These are phyloP conservation scores for Beauveria brongniartii DNA, from an alignment of 2,329 filamentous ascomycete species.

Conservation along the genomic window DNA sequence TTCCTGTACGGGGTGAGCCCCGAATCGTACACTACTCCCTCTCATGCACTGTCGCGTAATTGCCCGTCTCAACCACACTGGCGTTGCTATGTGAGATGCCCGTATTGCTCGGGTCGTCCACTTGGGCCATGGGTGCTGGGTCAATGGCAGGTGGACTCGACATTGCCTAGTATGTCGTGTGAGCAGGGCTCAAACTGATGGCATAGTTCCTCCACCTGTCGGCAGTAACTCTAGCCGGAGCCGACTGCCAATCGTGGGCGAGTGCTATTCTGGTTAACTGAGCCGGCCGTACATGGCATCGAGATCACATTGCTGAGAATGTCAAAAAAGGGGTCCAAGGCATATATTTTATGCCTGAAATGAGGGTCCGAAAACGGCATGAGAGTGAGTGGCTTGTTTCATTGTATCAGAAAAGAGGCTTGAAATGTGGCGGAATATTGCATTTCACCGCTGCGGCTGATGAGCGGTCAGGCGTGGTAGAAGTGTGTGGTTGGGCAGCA, in stretches of 20 bases:
- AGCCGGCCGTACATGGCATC: too few species aligned
- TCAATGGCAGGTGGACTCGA: too few species aligned
- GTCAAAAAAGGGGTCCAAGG: too few species aligned
- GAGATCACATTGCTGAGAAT: too few species aligned
- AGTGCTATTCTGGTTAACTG: neutral
- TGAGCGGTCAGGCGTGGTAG: neutral
- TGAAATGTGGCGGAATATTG: neutral
- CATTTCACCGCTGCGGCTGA: neutral
- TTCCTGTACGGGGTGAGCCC: too few species aligned
- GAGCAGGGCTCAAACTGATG: neutral
- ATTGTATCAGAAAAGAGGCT: neutral
- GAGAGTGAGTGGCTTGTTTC: neutral
- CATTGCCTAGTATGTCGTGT: neutral
- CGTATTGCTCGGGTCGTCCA: too few species aligned
- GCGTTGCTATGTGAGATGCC: neutral
- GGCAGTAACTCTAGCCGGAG: neutral
- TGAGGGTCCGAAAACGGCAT: too few species aligned
- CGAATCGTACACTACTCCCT: too few species aligned
- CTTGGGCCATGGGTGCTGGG: too few species aligned
- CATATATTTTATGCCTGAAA: too few species aligned
- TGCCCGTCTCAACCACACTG: too few species aligned
- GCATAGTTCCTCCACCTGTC: neutral
- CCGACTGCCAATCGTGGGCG: neutral
- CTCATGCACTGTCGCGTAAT: too few species aligned
- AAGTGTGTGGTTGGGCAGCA: neutral